These are phyloP conservation scores for Fusarium anguioides DNA, from an alignment of 2,329 filamentous ascomycete species.

Conservation along the genomic window DNA sequence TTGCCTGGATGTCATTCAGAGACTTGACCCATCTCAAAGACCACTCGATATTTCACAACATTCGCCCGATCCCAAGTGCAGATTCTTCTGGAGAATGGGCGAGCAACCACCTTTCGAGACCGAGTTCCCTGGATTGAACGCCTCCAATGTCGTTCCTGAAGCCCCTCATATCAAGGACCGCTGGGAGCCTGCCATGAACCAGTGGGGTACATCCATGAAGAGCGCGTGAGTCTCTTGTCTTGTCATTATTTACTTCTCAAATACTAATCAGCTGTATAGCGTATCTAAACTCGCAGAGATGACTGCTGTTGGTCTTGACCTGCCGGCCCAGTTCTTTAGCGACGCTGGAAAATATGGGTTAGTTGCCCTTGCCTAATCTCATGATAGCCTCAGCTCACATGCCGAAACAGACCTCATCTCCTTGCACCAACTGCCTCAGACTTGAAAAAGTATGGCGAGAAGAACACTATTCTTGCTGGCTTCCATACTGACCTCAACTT, in stretches of 20 bases:
- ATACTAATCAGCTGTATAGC: slow-evolving; percentile 43
- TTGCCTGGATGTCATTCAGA: slow-evolving; percentile 66
- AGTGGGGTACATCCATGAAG: slow-evolving; percentile 71
- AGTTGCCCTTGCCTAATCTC: neutral
- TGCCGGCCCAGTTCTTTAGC: slow-evolving; percentile 64
- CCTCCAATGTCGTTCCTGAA: slow-evolving; percentile 65
- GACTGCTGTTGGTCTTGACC: slow-evolving; percentile 66
- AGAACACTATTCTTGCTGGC: slow-evolving; percentile 70
- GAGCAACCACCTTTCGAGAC: slow-evolving; percentile 65
- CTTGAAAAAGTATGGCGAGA: slow-evolving; percentile 62
- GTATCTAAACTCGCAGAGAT: slow-evolving; percentile 69
- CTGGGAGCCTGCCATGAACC: slow-evolving; percentile 66
- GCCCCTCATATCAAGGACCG: slow-evolving; percentile 59
- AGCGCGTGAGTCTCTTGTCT: slow-evolving; percentile 58
- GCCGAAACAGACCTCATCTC: slow-evolving; percentile 62
- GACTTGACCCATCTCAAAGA: slow-evolving; percentile 65
- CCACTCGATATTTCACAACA: slow-evolving; percentile 69
- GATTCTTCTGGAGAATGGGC: slow-evolving; percentile 72
- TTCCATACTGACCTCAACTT: slow-evolving; percentile 75
- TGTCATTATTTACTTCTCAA: neutral
- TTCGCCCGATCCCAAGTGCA: slow-evolving; percentile 69
- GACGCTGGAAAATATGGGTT: slow-evolving; percentile 67
- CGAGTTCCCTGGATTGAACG: slow-evolving; percentile 66
- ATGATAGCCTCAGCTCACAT: neutral
- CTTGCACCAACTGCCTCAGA: slow-evolving; percentile 71